phyloP scores from a whole-genome alignment of 768 basidiomycete genomes.

The Pleurotus salmoneostramineus region DNA sequence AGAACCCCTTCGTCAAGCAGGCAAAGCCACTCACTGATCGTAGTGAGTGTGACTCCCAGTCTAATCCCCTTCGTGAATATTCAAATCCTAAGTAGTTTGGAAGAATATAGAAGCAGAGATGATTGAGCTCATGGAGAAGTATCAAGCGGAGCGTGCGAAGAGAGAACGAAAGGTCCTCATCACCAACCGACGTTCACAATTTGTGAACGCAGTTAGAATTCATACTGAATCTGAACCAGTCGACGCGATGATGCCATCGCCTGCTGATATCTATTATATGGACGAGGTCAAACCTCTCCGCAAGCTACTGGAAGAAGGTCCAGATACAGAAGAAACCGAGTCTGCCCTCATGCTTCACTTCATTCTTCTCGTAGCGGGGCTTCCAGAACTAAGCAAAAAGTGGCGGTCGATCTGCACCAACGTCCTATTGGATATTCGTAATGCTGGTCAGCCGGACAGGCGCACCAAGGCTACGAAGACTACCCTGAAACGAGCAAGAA shows the following conservation, averaged over 20 bases:
- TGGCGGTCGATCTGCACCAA: neutral
- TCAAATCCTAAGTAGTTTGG: constrained; percentile 38
- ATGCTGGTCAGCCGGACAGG: neutral
- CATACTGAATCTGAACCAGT: constrained; percentile 9
- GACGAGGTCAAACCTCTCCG: neutral
- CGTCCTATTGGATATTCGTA: neutral
- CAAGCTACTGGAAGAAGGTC: constrained; percentile 13
- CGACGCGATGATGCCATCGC: constrained; percentile 18
- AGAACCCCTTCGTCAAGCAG: constrained; percentile 43
- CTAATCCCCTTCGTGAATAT: constrained; percentile 5
- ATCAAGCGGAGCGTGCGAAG: constrained; percentile 19
- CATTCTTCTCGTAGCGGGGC: neutral
- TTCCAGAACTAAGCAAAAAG: neutral
- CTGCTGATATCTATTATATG: constrained; percentile 20
- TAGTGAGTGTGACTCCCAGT: constrained; percentile 28
- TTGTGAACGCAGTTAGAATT: neutral
- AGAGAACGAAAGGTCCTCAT: neutral
- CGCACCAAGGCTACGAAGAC: neutral
- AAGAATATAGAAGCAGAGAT: constrained; percentile 40
- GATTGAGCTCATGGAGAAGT: constrained; percentile 41
- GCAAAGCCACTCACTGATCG: constrained; percentile 46
- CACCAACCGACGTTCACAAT: neutral
- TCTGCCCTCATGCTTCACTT: neutral
- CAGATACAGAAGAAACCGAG: neutral
- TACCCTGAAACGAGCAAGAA: neutral